Conservation (phyloP, 768 basidiomycete species). For the Calocybe gangraenosa region DNA sequence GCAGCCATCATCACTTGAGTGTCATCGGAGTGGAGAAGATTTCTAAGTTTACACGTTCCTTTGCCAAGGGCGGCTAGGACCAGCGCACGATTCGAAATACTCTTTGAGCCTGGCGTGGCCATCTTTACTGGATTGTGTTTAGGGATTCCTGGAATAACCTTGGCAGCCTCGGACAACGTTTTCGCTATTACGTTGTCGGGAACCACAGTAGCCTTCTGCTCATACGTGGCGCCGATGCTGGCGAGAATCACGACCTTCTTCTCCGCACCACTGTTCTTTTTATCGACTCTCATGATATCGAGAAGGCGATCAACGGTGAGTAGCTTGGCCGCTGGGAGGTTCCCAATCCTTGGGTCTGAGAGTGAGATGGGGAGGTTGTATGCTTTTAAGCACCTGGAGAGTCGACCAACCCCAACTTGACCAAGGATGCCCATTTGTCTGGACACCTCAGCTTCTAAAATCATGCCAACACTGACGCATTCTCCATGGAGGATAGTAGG, state of each 20-base stretch:
- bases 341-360: constrained; percentile 71
- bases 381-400: constrained; percentile 81
- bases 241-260: constrained; percentile 95
- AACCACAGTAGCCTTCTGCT: constrained; percentile 87
- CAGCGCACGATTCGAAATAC: constrained; percentile 91
- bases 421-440: constrained; percentile 82
- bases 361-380: constrained; percentile 89
- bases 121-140: constrained; percentile 57
- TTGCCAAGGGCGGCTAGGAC: constrained; percentile 89
- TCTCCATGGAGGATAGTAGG: constrained; percentile 95
- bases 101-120: constrained; percentile 95
- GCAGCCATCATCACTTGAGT: constrained; percentile 99
- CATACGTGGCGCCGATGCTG: constrained; percentile 87
- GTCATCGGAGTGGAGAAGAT: constrained; percentile 94
- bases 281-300: constrained; percentile 95
- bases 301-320: constrained; percentile 80
- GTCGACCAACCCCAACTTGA: constrained; percentile 89
- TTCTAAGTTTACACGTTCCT: constrained; percentile 84
- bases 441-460: constrained; percentile 93
- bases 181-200: constrained; percentile 77
- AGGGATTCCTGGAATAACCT: constrained; percentile 67
- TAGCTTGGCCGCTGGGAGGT: constrained; percentile 62
- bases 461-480: constrained; percentile 93
- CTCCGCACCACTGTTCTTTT: constrained; percentile 90
- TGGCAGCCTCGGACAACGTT: constrained; percentile 77